These are phyloP conservation scores for Galerina sulciceps DNA, from an alignment of 768 basidiomycete genomes.

Conservation along the genomic window DNA sequence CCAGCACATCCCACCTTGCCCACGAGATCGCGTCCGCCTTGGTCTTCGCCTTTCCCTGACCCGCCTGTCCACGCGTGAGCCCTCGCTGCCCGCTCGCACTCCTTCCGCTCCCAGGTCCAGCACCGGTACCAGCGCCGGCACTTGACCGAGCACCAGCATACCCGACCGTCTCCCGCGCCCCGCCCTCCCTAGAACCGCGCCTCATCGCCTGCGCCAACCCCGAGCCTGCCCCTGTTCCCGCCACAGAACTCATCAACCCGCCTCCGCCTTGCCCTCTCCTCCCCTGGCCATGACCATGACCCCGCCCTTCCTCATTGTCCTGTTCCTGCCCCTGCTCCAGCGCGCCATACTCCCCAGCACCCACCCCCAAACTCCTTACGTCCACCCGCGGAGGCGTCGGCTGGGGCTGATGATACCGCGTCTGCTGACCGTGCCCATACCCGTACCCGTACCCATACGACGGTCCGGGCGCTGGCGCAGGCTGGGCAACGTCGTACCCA, in stretches of 20 bases:
- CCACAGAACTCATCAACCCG: neutral
- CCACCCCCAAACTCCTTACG: neutral
- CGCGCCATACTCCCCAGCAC: neutral
- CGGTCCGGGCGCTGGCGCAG: no score
- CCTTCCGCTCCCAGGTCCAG: neutral
- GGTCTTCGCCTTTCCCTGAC: neutral
- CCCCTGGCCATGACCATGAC: neutral
- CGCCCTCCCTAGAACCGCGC: slow-evolving; percentile 2
- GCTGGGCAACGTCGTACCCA: no score
- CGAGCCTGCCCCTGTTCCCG: slow-evolving; percentile 6
- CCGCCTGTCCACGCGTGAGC: neutral
- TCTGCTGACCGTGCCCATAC: neutral
- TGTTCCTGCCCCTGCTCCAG: no score
- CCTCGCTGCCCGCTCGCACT: neutral
- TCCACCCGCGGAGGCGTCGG: neutral
- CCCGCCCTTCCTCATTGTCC: no score
- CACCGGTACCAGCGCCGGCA: neutral
- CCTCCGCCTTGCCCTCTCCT: neutral
- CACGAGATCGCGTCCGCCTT: slow-evolving; percentile 44
- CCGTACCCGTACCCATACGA: no score
- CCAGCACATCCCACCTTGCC: slow-evolving; percentile 48
- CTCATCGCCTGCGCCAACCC: slow-evolving; percentile 27
- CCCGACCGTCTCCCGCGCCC: neutral
- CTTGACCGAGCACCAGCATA: neutral
- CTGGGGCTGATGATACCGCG: neutral